phyloP scores from a whole-genome alignment of 2,329 filamentous ascomycete species.

The Hypomyces perniciosus region DNA sequence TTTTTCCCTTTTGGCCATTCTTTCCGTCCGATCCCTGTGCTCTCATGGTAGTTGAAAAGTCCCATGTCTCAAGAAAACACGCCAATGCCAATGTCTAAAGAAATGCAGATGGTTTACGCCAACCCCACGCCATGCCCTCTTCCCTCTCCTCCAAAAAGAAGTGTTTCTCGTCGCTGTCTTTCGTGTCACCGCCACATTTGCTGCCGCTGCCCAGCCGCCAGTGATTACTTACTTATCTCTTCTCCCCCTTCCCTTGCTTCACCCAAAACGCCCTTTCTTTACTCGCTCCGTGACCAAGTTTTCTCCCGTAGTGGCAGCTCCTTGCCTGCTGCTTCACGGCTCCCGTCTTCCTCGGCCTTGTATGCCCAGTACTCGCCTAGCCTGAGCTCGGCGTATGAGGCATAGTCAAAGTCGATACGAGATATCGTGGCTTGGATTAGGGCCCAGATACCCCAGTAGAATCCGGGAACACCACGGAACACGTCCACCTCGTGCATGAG shows the following conservation, averaged over 20 bases:
- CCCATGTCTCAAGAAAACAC: neutral
- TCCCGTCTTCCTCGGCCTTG: conserved; percentile 68
- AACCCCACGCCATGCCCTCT: conserved; percentile 3
- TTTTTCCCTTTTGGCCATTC: conserved; percentile 19
- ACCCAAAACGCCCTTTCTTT: conserved; percentile 14
- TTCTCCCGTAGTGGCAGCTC: conserved; percentile 69
- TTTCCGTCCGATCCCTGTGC: conserved; percentile 6
- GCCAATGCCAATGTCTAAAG: conserved; percentile 1
- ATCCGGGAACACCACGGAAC: conserved; percentile 84
- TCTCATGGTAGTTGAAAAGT: conserved; percentile 1
- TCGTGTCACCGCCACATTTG: conserved; percentile 7
- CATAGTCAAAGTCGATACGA: conserved; percentile 95
- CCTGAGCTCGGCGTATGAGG: conserved; percentile 77
- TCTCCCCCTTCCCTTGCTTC: conserved; percentile 9
- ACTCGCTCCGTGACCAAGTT: conserved; percentile 58
- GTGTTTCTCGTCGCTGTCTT: conserved; percentile 1
- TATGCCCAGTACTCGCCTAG: conserved; percentile 91
- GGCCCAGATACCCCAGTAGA: conserved; percentile 92
- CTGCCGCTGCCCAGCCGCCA: neutral
- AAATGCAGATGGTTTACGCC: conserved; percentile 2
- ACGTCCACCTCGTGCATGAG: conserved; percentile 77
- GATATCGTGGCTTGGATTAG: conserved; percentile 92
- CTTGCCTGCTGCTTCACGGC: conserved; percentile 43
- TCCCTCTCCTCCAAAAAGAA: neutral
- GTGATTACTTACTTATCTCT: neutral